Conservation (phyloP, 2,329 filamentous ascomycete genomes). For the Tolypocladium inflatum region DNA sequence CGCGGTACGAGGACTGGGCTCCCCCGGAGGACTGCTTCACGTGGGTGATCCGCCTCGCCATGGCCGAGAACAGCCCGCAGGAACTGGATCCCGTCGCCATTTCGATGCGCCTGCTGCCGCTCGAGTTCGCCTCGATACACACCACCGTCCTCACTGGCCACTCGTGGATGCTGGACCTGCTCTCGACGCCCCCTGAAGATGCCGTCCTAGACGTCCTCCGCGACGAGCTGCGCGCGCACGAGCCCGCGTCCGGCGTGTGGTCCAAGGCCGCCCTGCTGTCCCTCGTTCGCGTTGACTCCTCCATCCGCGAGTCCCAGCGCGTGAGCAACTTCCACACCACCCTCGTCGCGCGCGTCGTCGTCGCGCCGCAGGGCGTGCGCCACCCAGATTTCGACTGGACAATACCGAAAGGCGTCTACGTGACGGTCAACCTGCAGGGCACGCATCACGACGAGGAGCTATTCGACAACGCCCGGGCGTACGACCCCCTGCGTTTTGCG, state of each 20-base stretch:
- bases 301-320: slow-evolving; percentile 43
- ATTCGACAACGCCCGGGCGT: slow-evolving; percentile 30
- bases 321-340: slow-evolving; percentile 36
- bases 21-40: slow-evolving; percentile 47
- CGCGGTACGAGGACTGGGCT: slow-evolving; percentile 27
- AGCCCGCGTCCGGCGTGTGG: slow-evolving; percentile 27
- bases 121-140: slow-evolving; percentile 51
- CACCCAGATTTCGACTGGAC: slow-evolving; percentile 21
- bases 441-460: slow-evolving; percentile 36
- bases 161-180: slow-evolving; percentile 35
- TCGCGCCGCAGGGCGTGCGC: slow-evolving; percentile 31
- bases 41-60: slow-evolving; percentile 45
- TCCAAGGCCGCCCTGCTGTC: slow-evolving; percentile 32
- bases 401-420: slow-evolving; percentile 28
- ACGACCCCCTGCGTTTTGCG: slow-evolving; percentile 41
- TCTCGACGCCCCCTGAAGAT: slow-evolving; percentile 25
- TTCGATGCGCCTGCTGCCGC: slow-evolving; percentile 40
- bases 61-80: slow-evolving; percentile 26
- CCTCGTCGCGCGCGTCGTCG: slow-evolving; percentile 35
- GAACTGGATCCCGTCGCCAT: slow-evolving; percentile 39
- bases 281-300: slow-evolving; percentile 38
- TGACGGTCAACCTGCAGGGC: slow-evolving; percentile 33
- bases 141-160: slow-evolving; percentile 44
- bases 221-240: slow-evolving; percentile 26
- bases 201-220: slow-evolving; percentile 28